Evolutionary conservation across 139 green algal species (phyloP).

Genomic region (Chlamydomonas sp.): DNA sequence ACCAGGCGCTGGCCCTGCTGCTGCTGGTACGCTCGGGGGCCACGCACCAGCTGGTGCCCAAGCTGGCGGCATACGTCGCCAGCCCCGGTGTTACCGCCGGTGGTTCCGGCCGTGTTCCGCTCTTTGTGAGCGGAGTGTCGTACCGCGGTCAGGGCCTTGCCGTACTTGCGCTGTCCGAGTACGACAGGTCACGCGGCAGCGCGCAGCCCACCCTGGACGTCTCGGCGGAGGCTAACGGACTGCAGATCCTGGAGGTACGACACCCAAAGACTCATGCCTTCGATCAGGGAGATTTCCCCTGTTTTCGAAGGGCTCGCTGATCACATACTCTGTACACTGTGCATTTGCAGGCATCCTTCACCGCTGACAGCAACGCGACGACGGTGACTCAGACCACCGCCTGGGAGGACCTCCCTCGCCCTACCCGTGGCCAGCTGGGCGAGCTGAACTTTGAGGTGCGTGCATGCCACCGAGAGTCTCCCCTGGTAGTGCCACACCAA

Average conservation of each 20-base stretch:
- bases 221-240: not conserved
- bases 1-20: constrained; percentile 45
- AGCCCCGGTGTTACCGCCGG: not conserved
- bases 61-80: constrained; percentile 44
- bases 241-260: constrained; percentile 16
- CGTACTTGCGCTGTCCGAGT: constrained; percentile 43
- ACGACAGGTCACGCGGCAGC: constrained; percentile 50
- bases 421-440: not conserved
- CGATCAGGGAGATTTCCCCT: too few species aligned
- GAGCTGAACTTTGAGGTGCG: constrained; percentile 13
- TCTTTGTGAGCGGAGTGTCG: not conserved
- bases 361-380: not conserved
- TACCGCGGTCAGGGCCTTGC: constrained; percentile 6
- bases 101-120: not conserved
- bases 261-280: too few species aligned
- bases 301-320: too few species aligned
- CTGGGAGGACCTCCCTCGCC: constrained; percentile 18
- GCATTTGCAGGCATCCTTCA: constrained; percentile 3
- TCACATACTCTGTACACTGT: too few species aligned
- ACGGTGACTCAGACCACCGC: constrained; percentile 13
- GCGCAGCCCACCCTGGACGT: constrained; percentile 28
- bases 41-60: constrained; percentile 28
- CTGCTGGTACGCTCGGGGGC: constrained; percentile 27
- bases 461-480: not conserved
- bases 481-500: too few species aligned